Evolutionary conservation across 106 monocot species (phyloP).

Genomic region (Phalaenopsis equestris): DNA sequence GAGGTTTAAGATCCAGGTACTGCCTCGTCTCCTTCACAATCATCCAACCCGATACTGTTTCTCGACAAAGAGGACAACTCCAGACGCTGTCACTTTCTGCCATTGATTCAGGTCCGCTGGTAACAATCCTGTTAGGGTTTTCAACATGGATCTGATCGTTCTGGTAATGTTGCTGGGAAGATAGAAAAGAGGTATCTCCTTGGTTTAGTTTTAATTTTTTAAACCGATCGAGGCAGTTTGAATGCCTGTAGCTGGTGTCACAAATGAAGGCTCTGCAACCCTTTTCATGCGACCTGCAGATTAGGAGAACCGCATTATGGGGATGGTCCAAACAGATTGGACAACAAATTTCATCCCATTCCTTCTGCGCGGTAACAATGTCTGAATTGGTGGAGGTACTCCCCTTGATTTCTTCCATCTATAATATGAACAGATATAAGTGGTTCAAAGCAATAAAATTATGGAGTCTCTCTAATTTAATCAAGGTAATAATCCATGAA

Average conservation of each 20-base stretch:
- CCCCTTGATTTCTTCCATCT: conserved; percentile 43
- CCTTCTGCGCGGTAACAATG: conserved; percentile 25
- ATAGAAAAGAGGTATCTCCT: not conserved
- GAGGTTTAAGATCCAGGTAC: conserved; percentile 55
- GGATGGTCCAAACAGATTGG: conserved; percentile 92
- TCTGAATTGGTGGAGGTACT: conserved; percentile 21
- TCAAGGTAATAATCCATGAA: not conserved
- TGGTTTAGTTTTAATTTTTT: conserved; percentile 22
- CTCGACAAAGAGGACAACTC: conserved; percentile 83
- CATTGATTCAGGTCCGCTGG: conserved; percentile 1
- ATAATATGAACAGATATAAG: conserved; percentile 3
- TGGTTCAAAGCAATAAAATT: not conserved
- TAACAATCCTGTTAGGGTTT: not conserved
- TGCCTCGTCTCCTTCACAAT: conserved; percentile 54
- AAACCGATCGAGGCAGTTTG: conserved; percentile 75
- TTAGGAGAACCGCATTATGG: conserved; percentile 72
- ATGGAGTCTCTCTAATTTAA: not conserved
- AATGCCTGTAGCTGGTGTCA: conserved; percentile 76
- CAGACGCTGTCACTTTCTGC: conserved; percentile 19
- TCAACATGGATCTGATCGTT: not conserved
- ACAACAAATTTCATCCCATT: conserved; percentile 74
- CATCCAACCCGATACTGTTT: conserved; percentile 44
- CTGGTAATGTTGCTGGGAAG: conserved; percentile 1
- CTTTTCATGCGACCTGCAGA: conserved; percentile 63
- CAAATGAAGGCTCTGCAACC: conserved; percentile 80